phyloP scores from a whole-genome alignment of 2,329 filamentous ascomycete species.

The Phaeosphaeriaceae sp. region DNA sequence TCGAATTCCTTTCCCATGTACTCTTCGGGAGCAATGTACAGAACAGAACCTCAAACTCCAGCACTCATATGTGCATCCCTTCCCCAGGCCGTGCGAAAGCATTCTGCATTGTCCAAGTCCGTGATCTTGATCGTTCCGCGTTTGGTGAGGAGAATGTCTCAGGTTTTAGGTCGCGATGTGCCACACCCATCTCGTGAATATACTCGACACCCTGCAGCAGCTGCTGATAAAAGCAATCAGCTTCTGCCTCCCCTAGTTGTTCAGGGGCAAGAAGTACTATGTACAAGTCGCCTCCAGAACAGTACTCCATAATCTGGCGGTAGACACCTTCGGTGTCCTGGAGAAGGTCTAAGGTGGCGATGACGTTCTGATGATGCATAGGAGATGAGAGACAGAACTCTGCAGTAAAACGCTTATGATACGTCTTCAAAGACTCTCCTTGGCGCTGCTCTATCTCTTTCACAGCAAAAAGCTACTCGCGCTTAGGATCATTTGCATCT shows the following conservation, averaged over 20 bases:
- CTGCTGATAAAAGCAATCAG: slow-evolving; percentile 99
- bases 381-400: slow-evolving; percentile 99
- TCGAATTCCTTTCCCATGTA: slow-evolving; percentile 96
- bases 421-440: slow-evolving; percentile 94
- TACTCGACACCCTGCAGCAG: slow-evolving; percentile 99
- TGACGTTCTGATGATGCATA: slow-evolving; percentile 94
- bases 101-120: slow-evolving; percentile 98
- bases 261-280: slow-evolving; percentile 88
- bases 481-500: no score
- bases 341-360: slow-evolving; percentile 93
- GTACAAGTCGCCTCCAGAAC: slow-evolving; percentile 93
- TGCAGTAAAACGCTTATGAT: slow-evolving; percentile 94
- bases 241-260: slow-evolving; percentile 89
- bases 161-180: slow-evolving; percentile 94
- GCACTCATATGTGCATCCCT: slow-evolving; percentile 98
- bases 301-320: slow-evolving; percentile 99
- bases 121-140: slow-evolving; percentile 96
- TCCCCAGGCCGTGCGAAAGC: slow-evolving; percentile 99
- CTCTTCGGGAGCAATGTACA: slow-evolving; percentile 97
- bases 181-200: slow-evolving; percentile 99
- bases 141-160: slow-evolving; percentile 91
- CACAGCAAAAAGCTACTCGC: slow-evolving; percentile 95
- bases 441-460: slow-evolving; percentile 96
- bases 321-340: slow-evolving; percentile 97
- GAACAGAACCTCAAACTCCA: slow-evolving; percentile 92